Percentiles rank a stretch among this genome's conserved stretches.
Evolutionary conservation across 768 basidiomycete species (phyloP).

Genomic region (Chalciporus pseudorubinellus): DNA sequence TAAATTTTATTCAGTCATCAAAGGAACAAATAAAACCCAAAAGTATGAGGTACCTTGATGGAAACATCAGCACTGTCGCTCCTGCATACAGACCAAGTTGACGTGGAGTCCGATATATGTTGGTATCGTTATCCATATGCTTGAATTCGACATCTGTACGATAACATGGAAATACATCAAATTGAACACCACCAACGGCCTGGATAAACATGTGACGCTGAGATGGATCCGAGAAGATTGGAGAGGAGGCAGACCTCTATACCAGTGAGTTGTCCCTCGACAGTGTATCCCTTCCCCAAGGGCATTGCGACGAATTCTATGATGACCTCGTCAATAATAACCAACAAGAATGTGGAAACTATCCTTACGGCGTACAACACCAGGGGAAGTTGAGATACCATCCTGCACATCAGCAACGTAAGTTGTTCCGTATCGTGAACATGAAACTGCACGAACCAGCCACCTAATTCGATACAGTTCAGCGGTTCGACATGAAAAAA

Average conservation of each 20-base stretch:
- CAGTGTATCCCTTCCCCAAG: conserved; percentile 21
- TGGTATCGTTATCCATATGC: not conserved
- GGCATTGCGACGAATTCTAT: conserved; percentile 21
- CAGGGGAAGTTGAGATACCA: conserved; percentile 23
- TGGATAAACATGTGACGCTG: not conserved
- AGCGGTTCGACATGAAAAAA: too few relatives aligned
- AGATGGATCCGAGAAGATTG: not conserved
- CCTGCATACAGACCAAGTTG: not conserved
- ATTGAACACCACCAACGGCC: conserved; percentile 11
- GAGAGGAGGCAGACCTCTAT: not conserved
- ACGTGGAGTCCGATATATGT: conserved; percentile 1
- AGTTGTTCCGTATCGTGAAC: not conserved
- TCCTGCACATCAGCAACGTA: conserved; percentile 3
- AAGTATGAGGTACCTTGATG: not conserved
- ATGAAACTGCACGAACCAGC: not conserved
- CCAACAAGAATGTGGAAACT: too few relatives aligned
- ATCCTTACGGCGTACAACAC: conserved; percentile 7
- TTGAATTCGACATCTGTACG: not conserved
- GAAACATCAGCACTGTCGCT: not conserved
- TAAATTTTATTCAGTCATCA: too few relatives aligned
- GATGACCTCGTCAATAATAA: not conserved
- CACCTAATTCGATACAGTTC: not conserved
- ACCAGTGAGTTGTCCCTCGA: conserved; percentile 20
- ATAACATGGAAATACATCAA: conserved; percentile 1
- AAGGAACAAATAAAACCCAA: too few relatives aligned